Evolutionary conservation across 2,329 filamentous ascomycete genomes (phyloP), one percentile per base, ranked within the genome.

Genomic region (Verticillium nonalfalfae): DNA sequence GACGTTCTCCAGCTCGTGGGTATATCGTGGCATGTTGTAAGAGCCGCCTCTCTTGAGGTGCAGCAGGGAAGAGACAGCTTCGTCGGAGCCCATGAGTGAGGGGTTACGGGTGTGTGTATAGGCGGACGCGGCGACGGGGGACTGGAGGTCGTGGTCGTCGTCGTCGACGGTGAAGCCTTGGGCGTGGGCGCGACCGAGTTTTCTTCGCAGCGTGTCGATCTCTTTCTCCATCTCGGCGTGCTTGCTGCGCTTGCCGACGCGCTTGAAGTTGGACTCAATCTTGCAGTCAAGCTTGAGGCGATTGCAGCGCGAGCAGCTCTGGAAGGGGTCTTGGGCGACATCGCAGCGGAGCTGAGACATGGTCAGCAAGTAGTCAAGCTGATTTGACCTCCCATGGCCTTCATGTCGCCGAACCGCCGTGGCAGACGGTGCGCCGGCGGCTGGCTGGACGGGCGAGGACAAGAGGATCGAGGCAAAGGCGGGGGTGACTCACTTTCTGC

Each of bases 221-320:
- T 93, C 89, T 75, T 87, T 90, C 72, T 92, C 90, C 90, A 93
- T 93, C 76, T 93, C 90, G 69, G 90, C 90, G 74, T 94, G 90
- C 73, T 91, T 90, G 66, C 86, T 90, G 52, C 90, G 85, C 79
- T 95, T 95, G 65, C 90, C 89, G 18, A 93, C 81, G 68, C 90
- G 87, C 81, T 93, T 93, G 77, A 94, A 94, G 74, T 93, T 92
- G 69, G 89, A 90, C 74, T 94, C 90, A 74, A 95, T 94, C 74
- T 91, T 91, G 81, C 91, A 95, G 64, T 88, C 85, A 64, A 94
- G 86, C 75, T 90, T 90, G 70, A 93, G 84, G 69, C 91, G 90
- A 72, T 85, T 85, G 77, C 91, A 95, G 61, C 91, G 84, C 60
- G 87, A 87, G 78, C 91, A 95, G 68, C 85, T 86, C 69, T 86